Evolutionary conservation across 345 rosid species (phyloP).

Genomic region (Eutrema heterophyllum): DNA sequence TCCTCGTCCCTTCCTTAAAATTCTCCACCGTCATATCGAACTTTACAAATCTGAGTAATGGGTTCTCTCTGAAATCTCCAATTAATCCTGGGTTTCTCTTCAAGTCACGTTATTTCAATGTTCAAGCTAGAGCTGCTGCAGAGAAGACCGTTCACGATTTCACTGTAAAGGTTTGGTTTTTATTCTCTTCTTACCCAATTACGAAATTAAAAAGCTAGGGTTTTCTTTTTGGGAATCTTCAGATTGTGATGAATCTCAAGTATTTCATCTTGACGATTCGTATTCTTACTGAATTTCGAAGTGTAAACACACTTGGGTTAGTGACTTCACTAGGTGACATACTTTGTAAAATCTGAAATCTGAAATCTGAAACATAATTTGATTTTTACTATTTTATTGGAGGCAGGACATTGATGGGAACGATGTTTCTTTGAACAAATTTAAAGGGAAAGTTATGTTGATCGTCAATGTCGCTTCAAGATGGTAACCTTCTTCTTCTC

Average conservation of each 20-base stretch:
- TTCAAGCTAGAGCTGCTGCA: conserved; percentile 66
- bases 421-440: conserved; percentile 68
- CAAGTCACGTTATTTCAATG: conserved; percentile 39
- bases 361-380: background rate
- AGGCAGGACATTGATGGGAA: conserved; percentile 83
- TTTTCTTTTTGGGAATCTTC: background rate
- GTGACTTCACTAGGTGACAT: background rate
- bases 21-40: conserved; percentile 45
- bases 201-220: background rate
- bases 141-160: conserved; percentile 66
- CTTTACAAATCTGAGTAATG: conserved; percentile 45
- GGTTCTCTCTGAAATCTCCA: conserved; percentile 38
- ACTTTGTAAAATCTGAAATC: background rate
- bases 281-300: background rate
- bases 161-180: conserved; percentile 62
- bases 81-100: conserved; percentile 30
- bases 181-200: background rate
- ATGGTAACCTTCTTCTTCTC: conserved; percentile 45
- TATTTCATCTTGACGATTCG: background rate
- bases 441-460: conserved; percentile 81
- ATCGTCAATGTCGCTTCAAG: conserved; percentile 94
- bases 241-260: background rate
- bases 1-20: conserved; percentile 35
- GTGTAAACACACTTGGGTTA: background rate
- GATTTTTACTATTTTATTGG: background rate